phyloP scores from a whole-genome alignment of 2,329 filamentous ascomycete species.

The Diaporthe citrichinensis region DNA sequence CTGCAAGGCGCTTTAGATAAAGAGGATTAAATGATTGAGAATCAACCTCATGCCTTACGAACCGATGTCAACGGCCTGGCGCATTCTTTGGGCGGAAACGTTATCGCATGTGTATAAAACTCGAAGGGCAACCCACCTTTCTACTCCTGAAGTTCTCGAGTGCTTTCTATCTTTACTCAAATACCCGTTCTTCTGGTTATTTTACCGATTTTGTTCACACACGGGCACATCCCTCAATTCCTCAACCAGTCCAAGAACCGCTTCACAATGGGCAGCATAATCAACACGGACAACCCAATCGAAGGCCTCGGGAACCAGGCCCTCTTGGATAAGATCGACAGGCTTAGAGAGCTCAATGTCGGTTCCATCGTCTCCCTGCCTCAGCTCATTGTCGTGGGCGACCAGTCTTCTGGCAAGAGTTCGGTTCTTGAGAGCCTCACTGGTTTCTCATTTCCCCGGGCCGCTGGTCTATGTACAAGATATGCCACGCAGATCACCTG shows the following conservation, averaged over 20 bases:
- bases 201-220: background rate
- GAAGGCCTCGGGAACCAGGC: slow-evolving; percentile 44
- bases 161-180: background rate
- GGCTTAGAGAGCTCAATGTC: slow-evolving; percentile 47
- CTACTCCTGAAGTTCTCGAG: background rate
- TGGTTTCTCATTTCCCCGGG: slow-evolving; percentile 62
- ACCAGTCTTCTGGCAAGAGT: slow-evolving; percentile 89
- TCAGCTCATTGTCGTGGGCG: slow-evolving; percentile 86
- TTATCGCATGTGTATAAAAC: background rate
- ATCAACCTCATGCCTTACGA: background rate
- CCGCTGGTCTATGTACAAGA: slow-evolving; percentile 61
- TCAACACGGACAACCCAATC: background rate
- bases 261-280: slow-evolving; percentile 6
- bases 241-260: background rate
- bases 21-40: background rate
- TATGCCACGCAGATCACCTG: slow-evolving; percentile 64
- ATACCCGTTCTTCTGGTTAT: background rate
- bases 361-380: slow-evolving; percentile 47
- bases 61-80: background rate
- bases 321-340: slow-evolving; percentile 47
- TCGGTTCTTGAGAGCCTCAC: slow-evolving; percentile 81
- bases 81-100: background rate
- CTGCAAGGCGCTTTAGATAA: background rate
- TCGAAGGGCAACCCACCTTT: background rate
- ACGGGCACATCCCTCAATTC: background rate